Conservation (phyloP, 331 rosid species). For the Arachis monticola region DNA sequence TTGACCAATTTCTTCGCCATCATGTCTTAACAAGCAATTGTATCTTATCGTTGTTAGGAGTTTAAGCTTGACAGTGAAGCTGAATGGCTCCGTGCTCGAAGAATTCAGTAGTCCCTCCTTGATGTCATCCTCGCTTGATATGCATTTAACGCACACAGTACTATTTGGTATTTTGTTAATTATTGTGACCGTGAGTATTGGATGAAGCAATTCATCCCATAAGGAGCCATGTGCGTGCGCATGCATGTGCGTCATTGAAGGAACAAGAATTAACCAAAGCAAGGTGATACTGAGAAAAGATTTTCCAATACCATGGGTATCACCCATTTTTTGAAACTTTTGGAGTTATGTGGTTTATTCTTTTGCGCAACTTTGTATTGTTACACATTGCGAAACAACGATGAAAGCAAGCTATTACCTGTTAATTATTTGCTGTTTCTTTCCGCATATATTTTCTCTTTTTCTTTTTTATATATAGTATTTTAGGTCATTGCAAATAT, state of each 20-base stretch:
- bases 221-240: neutral
- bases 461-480: neutral
- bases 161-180: slow-evolving; percentile 33
- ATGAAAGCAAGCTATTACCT: neutral
- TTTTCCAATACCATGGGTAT: neutral
- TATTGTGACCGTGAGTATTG: slow-evolving; percentile 29
- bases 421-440: slow-evolving; percentile 1
- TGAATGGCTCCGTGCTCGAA: neutral
- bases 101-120: slow-evolving; percentile 19
- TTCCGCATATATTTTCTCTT: neutral
- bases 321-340: slow-evolving; percentile 8
- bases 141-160: slow-evolving; percentile 39
- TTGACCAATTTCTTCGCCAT: slow-evolving; percentile 41
- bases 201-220: slow-evolving; percentile 42
- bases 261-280: neutral
- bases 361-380: neutral
- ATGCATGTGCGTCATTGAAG: neutral
- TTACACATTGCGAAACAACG: neutral
- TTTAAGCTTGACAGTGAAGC: slow-evolving; percentile 38
- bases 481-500: neutral
- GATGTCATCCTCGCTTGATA: slow-evolving; percentile 40
- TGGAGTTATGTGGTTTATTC: neutral
- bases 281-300: neutral
- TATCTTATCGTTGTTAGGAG: slow-evolving; percentile 42
- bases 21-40: slow-evolving; percentile 39